Percentiles rank a stretch among this genome's conserved stretches.
These are phyloP conservation scores for Ophiosphaerella narmari DNA, from an alignment of 2,329 filamentous ascomycete species.

Conservation along the genomic window DNA sequence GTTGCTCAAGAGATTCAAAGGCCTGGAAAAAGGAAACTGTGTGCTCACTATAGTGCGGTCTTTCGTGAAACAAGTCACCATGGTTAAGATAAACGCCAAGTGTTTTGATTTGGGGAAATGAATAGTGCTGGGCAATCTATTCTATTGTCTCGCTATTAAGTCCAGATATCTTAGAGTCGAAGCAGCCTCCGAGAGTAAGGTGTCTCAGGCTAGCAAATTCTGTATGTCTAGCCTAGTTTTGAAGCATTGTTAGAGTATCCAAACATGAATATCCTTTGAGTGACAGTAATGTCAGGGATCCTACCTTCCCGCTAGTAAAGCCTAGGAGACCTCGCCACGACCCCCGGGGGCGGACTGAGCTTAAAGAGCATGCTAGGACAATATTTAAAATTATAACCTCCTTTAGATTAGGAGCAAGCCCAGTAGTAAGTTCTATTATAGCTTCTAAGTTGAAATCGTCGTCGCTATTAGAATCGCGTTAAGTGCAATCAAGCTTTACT, in stretches of 20 bases:
- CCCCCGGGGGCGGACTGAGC: slow-evolving; percentile 1
- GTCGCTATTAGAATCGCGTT: slow-evolving; percentile 21
- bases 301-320: slow-evolving; percentile 5
- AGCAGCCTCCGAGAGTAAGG: slow-evolving; percentile 13
- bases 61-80: slow-evolving; percentile 15
- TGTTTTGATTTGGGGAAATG: slow-evolving; percentile 14
- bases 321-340: slow-evolving; percentile 25
- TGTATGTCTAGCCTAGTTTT: slow-evolving; percentile 18
- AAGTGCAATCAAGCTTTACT: too few relatives aligned
- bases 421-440: slow-evolving; percentile 21
- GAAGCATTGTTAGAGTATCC: slow-evolving; percentile 5
- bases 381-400: slow-evolving; percentile 14
- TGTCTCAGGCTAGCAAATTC: slow-evolving; percentile 23
- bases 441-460: slow-evolving; percentile 25
- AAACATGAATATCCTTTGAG: slow-evolving; percentile 10
- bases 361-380: not conserved
- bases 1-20: slow-evolving; percentile 18
- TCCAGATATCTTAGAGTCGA: slow-evolving; percentile 1
- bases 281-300: slow-evolving; percentile 21
- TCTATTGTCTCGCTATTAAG: slow-evolving; percentile 22
- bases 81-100: slow-evolving; percentile 13
- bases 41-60: slow-evolving; percentile 20
- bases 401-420: slow-evolving; percentile 27
- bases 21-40: slow-evolving; percentile 21
- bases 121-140: slow-evolving; percentile 14